Base-by-base conservation (phyloP, 2,329 filamentous ascomycete genomes). In the Calycina herbarum region DNA sequence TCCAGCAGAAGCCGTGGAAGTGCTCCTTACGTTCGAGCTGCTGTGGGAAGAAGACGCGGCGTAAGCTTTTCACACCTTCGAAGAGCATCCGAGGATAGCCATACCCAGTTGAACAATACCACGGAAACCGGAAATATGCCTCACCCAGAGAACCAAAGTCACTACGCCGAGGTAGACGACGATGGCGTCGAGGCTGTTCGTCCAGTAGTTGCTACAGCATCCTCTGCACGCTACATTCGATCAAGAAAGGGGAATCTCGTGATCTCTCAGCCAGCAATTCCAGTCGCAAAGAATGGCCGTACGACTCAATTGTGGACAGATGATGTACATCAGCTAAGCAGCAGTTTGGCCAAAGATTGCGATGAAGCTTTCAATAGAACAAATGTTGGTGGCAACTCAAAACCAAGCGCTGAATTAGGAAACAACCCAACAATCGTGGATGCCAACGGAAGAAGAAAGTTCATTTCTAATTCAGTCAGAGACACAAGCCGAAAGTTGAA, bases 341-440 rank as follows among this genome's bases (percentile, higher is more conserved):
- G 86, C 72, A 93, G 93, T 72, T 88, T 97, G 67, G 92, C 93
- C 60, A 92, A 93, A 77, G 92, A 95, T 66, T 96, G 94, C 74
- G 94, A 98, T 74, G 92, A 95, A 73, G 94, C 94, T 1, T 97
- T 98, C 80, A 94, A 92, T 74, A 88, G 90, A 54, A 71, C 83
- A 80, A 63, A 89, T 83, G 0, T 77, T 84, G 27, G 62, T 33
- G 56, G 65, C 31, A 51, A 20, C 29, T 35, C 29, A 5, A 62
- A 60, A 61, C 20, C 35, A 56, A n/a, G 17, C 20, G 48, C 42
- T 31, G 15, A 31, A 17, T 27, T 13, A 61, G 40, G 40, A 54
- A 24, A 24, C 13, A 31, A 33, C 10, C 24, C 40, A 8, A 31
- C 40, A 11, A n/a, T 20, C 17, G n/a, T 58, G 27, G 27, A 56